Base-by-base conservation (phyloP, 371 early-diverging fungal genomes). In the Syncephalis fuscata region DNA sequence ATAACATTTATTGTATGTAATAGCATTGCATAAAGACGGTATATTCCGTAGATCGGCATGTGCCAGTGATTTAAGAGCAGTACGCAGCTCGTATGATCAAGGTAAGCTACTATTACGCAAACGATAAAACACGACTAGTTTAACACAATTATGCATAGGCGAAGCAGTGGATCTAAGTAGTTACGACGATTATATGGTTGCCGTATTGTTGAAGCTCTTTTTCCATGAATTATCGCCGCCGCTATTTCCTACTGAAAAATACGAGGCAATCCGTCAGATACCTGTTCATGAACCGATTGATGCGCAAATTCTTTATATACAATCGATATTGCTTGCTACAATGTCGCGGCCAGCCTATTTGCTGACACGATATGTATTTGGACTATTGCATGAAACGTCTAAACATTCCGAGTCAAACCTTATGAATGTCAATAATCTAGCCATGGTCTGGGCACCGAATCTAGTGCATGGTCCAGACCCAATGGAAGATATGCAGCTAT, bases 361-460 rank as follows among this genome's bases (percentile, higher is more conserved):
- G 2, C 55, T 88, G 19, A 57, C 88, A 45, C 65, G 66, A 48
- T 73, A 73, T 41, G 58, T 83, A 16, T 75, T 76, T 46, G 53
- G 59, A n/a, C 72, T 87, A 44, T 67, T 88, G 19, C 53, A 63
- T 44, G 55, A 67, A 24, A 77, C 88, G 8, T 73, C 78, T 17
- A 59, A 66, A 1, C 56, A 77, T 53, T 57, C 65, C 1, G 62
- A 61, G 15, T 56, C 54, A 8, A 94, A 86, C 54, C 65, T 70
- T 37, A 94, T 94, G 95, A 81, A 76, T 19, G 56, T 77, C 2
- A 66, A 74, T 48, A 94, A 89, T 56, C 61, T 94, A 52, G 81
- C 89, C 0, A 70, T 90, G 22, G 89, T 94, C 3, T 84, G 82
- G 68, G 66, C 88, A 5, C 92, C 92, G 4, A 92, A 88, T 48